Evolutionary conservation across 768 basidiomycete genomes (phyloP).

Genomic region (Tephrocybe sp.): DNA sequence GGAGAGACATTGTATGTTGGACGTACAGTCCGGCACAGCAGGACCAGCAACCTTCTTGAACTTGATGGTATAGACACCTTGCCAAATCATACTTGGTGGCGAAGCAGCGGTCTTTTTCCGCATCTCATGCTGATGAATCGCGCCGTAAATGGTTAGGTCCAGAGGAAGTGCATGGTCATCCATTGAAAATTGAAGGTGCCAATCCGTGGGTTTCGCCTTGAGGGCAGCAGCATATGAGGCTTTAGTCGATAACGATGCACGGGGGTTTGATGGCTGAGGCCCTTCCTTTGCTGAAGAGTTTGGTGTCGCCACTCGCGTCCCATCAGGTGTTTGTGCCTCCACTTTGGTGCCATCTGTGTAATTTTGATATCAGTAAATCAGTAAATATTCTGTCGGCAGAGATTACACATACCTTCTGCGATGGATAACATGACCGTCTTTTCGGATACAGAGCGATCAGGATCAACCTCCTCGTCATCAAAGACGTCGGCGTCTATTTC

Average conservation of each 20-base stretch:
- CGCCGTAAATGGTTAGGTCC: slow-evolving; percentile 94
- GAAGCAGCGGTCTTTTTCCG: slow-evolving; percentile 67
- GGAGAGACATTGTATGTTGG: no score
- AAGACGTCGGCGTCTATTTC: slow-evolving; percentile 88
- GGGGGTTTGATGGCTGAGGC: slow-evolving; percentile 27
- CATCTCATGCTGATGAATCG: slow-evolving; percentile 89
- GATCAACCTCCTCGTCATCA: slow-evolving; percentile 85
- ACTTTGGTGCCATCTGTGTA: slow-evolving; percentile 83
- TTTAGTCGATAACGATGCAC: slow-evolving; percentile 32
- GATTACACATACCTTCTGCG: slow-evolving; percentile 59
- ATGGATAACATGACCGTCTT: slow-evolving; percentile 87
- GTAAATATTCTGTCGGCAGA: not conserved
- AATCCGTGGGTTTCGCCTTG: slow-evolving; percentile 90
- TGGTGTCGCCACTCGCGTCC: slow-evolving; percentile 91
- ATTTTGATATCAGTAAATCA: slow-evolving; percentile 9
- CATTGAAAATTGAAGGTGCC: slow-evolving; percentile 96
- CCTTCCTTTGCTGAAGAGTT: slow-evolving; percentile 48
- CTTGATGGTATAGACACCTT: slow-evolving; percentile 87
- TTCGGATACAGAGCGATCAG: slow-evolving; percentile 67
- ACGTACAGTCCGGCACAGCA: slow-evolving; percentile 61
- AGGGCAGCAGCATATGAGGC: slow-evolving; percentile 93
- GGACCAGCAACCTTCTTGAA: slow-evolving; percentile 93
- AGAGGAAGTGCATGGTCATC: slow-evolving; percentile 82
- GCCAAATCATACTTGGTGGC: slow-evolving; percentile 79
- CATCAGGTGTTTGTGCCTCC: slow-evolving; percentile 95